Base-by-base conservation (phyloP, 2,329 filamentous ascomycete genomes). In the Diaporthe sp. region DNA sequence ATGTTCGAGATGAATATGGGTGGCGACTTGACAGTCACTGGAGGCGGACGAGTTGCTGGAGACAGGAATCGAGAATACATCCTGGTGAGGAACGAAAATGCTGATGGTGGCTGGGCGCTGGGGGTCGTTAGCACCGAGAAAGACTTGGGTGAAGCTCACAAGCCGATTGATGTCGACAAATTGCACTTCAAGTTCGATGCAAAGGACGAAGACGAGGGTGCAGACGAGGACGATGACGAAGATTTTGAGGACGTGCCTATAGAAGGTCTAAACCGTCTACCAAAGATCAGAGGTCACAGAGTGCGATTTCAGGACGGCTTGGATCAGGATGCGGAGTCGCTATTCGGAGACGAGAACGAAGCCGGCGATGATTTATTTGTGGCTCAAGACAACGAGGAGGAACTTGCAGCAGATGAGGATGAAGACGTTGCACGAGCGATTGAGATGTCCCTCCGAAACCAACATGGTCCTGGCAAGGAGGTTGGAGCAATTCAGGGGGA, bases 1-100 rank as follows among this genome's bases (percentile, higher is more conserved):
- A 99, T 99, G 97, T 91, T 94, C 78, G 90, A 99, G 79, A 95
- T 96, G 78, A 96, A 96, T 47, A 97, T 97, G 94, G 93, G 92
- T 27, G 92, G 91, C 25, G 94, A 96, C 79, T 85, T 92, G 51
- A 93, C 94, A 32, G 89, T 94, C 71, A 87, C 90, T 10, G 89
- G 89, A 2, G 90, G 91, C 63, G 89, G 87, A 66, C 89, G 95
- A 69, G 90, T 98, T 77, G 93, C 94, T 19, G 92, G 97, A 66
- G 97, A 99, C 81, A 95, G 92, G 79, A 94, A 95, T 19, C 92
- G 94, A 79, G 97, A 99, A 82, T 99, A 99, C 80, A 96, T 99
- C 17, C 86, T 99, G 5, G 96, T 99, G 51, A 97, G 97, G 84
- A 98, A 98, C 79, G 95, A 97, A 58, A 94, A 95, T 0, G 95